Base-by-base conservation (phyloP, 1,284 basidiomycete genomes). In the Tylopilus sp. region DNA sequence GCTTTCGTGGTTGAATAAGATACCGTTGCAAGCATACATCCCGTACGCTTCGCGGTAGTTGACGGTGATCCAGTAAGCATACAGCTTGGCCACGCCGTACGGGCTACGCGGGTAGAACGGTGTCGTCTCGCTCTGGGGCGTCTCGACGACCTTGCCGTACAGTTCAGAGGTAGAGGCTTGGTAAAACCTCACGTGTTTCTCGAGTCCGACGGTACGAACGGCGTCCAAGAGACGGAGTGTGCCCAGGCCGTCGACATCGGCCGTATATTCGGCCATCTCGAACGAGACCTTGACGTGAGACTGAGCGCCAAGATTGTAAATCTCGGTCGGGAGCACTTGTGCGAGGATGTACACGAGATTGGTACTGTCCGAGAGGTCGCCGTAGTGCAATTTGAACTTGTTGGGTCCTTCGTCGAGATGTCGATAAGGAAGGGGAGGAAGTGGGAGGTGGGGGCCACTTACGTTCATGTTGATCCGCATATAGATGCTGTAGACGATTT, bases 261-360 rank as follows among this genome's bases (percentile, higher is more conserved):
- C 91, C 0, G 93, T 96, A 72, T 96, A 96, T 71, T 96, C 92
- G 31, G 92, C 90, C 90, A 96, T 94, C 71, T 95, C 92, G 69
- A 96, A 96, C 26, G 92, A 95, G 56, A 96, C 92, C 69, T 96
- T 96, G 74, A 96, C 92, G 72, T 96, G 92, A 44, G 89, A 92
- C 68, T 96, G 92, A n/a, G 93, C 93, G 41, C 91, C 92, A 41
- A 96, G 84, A 69, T 96, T 96, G 79, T 95, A 96, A 49, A 96
- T 85, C 70, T 96, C 92, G 19, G 90, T 87, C 0, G 92, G 93
- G 63, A 87, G 88, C 46, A 95, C 91, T 61, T 89, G 83, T 3
- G 92, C 88, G 65, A 96, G 86, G 72, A 96, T 87, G 71, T 92
- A 92, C 39, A 95, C 92, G 52, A 96, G 81, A 67, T 95, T 95